Evolutionary conservation across 2,329 filamentous ascomycete species (phyloP).

Genomic region (Penicillium sp.): DNA sequence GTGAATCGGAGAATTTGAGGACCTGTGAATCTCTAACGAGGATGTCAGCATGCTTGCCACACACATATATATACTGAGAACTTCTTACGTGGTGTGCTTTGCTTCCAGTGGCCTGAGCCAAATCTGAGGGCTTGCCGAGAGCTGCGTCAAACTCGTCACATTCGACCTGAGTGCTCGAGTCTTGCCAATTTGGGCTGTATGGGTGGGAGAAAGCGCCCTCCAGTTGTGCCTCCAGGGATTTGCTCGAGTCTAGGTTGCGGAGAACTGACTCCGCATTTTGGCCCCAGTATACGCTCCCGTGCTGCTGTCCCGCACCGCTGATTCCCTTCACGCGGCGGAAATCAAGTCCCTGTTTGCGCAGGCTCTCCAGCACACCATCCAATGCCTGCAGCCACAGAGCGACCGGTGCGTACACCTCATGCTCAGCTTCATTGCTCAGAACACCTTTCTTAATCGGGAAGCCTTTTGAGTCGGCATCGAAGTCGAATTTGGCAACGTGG

Average conservation of each 20-base stretch:
- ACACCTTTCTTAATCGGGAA: constrained; percentile 88
- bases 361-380: constrained; percentile 73
- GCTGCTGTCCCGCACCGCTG: constrained; percentile 92
- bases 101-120: constrained; percentile 82
- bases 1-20: constrained; percentile 90
- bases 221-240: constrained; percentile 69
- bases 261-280: constrained; percentile 64
- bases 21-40: constrained; percentile 82
- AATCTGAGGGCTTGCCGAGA: constrained; percentile 61
- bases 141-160: constrained; percentile 80
- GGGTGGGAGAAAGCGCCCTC: constrained; percentile 71
- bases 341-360: constrained; percentile 67
- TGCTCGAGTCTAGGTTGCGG: constrained; percentile 55
- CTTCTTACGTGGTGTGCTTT: constrained; percentile 81
- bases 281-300: constrained; percentile 95
- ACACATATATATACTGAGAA: constrained; percentile 1
- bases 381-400: constrained; percentile 92
- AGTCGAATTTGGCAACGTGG: constrained; percentile 87
- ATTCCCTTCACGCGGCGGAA: constrained; percentile 73
- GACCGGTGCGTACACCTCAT: constrained; percentile 89
- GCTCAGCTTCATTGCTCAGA: constrained; percentile 71
- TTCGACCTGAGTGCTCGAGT: constrained; percentile 87
- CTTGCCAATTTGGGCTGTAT: constrained; percentile 95
- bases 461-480: constrained; percentile 75
- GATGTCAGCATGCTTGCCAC: constrained; percentile 1